A percentile compares a stretch with the other conserved stretches of the same genome.
Evolutionary conservation across 805 yeast genomes (phyloP).

Genomic region (Maudiozyma serrabonitensis): DNA sequence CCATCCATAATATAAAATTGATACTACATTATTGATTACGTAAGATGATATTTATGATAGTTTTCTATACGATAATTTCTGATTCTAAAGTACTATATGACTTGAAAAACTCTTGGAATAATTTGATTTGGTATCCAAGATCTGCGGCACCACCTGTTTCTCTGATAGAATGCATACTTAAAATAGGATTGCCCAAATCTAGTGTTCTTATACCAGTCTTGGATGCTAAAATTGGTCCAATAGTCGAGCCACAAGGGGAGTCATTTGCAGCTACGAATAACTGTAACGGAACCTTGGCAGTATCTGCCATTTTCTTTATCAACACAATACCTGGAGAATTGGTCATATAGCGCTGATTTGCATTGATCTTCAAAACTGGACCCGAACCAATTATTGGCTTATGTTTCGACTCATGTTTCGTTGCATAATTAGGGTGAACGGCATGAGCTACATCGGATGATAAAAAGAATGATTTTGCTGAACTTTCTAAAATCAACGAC

Average conservation of each 20-base stretch:
- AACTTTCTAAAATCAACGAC: constrained; percentile 41
- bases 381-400: constrained; percentile 78
- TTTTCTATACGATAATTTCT: constrained; percentile 30
- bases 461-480: constrained; percentile 73
- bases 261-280: constrained; percentile 88
- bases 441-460: constrained; percentile 98
- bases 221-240: constrained; percentile 88
- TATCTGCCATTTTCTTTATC: constrained; percentile 59
- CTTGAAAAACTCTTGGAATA: constrained; percentile 57
- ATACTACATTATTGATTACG: no score
- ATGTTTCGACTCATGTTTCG: constrained; percentile 67
- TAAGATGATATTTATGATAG: no score
- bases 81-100: constrained; percentile 35
- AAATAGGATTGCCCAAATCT: constrained; percentile 85
- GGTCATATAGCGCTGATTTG: constrained; percentile 92
- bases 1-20: not conserved
- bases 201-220: constrained; percentile 79
- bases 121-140: constrained; percentile 47
- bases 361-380: constrained; percentile 87
- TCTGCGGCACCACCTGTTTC: constrained; percentile 84
- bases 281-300: constrained; percentile 72
- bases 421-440: constrained; percentile 83
- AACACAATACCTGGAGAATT: constrained; percentile 83
- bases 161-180: constrained; percentile 88
- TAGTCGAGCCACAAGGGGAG: constrained; percentile 92